phyloP scores from a whole-genome alignment of 176 grass and related monocot species.

The Avena atlantica region DNA sequence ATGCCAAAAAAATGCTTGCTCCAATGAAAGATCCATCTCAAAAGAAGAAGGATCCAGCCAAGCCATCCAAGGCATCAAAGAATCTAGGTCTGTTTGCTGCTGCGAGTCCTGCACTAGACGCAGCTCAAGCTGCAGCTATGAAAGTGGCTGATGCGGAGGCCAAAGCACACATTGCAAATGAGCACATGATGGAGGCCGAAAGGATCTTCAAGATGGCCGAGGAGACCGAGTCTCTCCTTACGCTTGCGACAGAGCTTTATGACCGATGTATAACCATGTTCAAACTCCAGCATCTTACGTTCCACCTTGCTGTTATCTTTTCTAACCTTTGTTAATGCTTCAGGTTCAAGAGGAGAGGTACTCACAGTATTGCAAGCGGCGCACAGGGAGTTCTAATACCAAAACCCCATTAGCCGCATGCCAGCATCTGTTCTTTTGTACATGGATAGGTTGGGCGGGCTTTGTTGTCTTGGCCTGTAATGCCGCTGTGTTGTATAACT shows the following conservation, averaged over 20 bases:
- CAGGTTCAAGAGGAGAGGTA: slow-evolving; percentile 67
- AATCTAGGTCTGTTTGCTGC: slow-evolving; percentile 31
- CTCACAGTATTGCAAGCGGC: slow-evolving; percentile 46
- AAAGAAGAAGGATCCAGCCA: slow-evolving; percentile 68
- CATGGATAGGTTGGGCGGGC: slow-evolving; percentile 28
- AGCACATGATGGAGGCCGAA: slow-evolving; percentile 76
- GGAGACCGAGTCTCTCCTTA: slow-evolving; percentile 65
- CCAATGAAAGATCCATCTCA: slow-evolving; percentile 56
- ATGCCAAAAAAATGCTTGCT: slow-evolving; percentile 49
- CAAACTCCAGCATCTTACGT: background rate
- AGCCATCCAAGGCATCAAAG: slow-evolving; percentile 46
- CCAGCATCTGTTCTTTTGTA: slow-evolving; percentile 33
- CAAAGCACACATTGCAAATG: slow-evolving; percentile 79
- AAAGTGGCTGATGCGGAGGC: slow-evolving; percentile 85
- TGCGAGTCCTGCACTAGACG: slow-evolving; percentile 51
- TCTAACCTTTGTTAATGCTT: slow-evolving; percentile 33
- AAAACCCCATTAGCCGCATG: background rate
- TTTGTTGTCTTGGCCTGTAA: background rate
- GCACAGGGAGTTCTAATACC: slow-evolving; percentile 34
- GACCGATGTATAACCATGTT: slow-evolving; percentile 67
- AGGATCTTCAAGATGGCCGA: slow-evolving; percentile 75
- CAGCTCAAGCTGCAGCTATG: slow-evolving; percentile 61
- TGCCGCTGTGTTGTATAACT: slow-evolving; percentile 43
- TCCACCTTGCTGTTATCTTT: background rate
- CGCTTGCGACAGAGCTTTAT: slow-evolving; percentile 66